Evolutionary conservation across 2,329 filamentous ascomycete genomes (phyloP).

Genomic region (Trematosphaeria pertusa): DNA sequence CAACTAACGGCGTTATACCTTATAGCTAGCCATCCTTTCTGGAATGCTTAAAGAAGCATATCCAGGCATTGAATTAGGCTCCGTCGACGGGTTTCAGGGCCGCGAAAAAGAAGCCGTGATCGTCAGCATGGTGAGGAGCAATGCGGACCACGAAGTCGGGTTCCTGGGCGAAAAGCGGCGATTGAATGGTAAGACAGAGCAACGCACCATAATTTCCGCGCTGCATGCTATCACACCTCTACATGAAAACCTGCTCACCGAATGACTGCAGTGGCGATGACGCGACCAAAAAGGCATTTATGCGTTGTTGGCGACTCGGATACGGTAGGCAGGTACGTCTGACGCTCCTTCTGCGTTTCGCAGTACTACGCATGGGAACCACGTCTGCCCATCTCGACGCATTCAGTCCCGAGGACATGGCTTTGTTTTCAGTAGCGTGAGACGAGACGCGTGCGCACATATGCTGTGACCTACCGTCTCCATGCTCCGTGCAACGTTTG

Average conservation of each 20-base stretch:
- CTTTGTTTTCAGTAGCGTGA: constrained; percentile 14
- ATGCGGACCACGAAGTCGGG: constrained; percentile 83
- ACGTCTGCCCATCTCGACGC: not conserved
- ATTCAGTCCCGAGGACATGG: constrained; percentile 5
- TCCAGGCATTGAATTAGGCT: constrained; percentile 90
- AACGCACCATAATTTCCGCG: constrained; percentile 11
- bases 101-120: constrained; percentile 96
- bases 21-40: constrained; percentile 76
- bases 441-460: constrained; percentile 18
- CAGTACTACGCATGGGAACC: too few species aligned
- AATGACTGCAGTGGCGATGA: constrained; percentile 81
- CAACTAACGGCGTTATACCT: constrained; percentile 22
- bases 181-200: constrained; percentile 80
- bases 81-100: constrained; percentile 96
- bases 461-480: constrained; percentile 5
- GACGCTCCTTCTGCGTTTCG: too few species aligned
- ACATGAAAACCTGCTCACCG: constrained; percentile 13
- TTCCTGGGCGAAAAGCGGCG: constrained; percentile 92
- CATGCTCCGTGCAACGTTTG: not conserved
- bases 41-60: constrained; percentile 78
- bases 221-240: constrained; percentile 8
- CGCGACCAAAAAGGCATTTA: constrained; percentile 86
- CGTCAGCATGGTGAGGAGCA: constrained; percentile 92
- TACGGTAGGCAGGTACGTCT: constrained; percentile 86
- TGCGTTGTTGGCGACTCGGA: constrained; percentile 94